Evolutionary conservation across 768 basidiomycete genomes (phyloP).

Genomic region (Tulasnella sp.): DNA sequence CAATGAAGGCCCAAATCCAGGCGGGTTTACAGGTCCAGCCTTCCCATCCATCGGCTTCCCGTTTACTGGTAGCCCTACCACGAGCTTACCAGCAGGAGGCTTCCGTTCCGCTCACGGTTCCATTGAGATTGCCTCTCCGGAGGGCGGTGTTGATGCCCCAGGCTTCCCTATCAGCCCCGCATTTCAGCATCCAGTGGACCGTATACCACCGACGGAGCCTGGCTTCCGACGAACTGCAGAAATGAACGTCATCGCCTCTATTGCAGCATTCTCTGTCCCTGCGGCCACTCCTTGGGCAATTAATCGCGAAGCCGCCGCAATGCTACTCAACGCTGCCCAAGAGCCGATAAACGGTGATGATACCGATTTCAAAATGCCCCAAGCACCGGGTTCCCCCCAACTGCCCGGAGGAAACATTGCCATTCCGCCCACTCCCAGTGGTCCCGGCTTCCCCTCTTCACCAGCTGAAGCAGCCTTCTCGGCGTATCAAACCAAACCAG

Average conservation of each 20-base stretch:
- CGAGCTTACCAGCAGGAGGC: neutral
- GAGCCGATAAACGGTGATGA: neutral
- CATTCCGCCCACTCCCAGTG: neutral
- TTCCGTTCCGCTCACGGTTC: constrained; percentile 6
- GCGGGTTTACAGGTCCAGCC: neutral
- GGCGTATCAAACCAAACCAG: neutral
- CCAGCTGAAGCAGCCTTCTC: neutral
- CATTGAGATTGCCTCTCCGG: neutral
- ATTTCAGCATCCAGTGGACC: neutral
- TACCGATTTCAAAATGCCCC: neutral
- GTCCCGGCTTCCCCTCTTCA: neutral
- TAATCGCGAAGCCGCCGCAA: constrained; percentile 2
- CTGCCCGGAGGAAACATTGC: neutral
- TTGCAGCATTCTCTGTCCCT: neutral
- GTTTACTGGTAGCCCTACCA: neutral
- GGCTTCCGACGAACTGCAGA: constrained; percentile 9
- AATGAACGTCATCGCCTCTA: neutral
- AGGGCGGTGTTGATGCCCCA: neutral
- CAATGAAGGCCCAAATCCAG: neutral
- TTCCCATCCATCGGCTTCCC: neutral
- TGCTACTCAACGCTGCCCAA: constrained; percentile 6
- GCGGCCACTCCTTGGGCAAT: constrained; percentile 8
- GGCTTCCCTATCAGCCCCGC: constrained; percentile 7
- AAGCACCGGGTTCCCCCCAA: neutral
- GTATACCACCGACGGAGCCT: neutral